phyloP scores from a whole-genome alignment of 2,329 filamentous ascomycete genomes.

The Aspergillus novofumigatus region DNA sequence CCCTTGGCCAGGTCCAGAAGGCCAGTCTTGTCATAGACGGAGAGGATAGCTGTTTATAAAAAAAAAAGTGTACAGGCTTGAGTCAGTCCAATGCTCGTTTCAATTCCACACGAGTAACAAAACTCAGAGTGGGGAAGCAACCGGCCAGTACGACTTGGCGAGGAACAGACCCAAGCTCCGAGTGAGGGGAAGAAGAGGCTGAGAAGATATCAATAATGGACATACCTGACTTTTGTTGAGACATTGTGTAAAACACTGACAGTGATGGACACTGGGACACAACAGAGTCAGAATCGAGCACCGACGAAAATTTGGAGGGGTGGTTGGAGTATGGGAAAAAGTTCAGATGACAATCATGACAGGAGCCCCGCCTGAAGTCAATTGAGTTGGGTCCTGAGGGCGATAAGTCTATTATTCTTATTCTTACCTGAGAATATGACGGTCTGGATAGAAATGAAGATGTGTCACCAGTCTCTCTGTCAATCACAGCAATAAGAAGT shows the following conservation, averaged over 20 bases:
- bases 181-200: slow-evolving; percentile 12
- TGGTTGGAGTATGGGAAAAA: slow-evolving; percentile 10
- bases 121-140: slow-evolving; percentile 13
- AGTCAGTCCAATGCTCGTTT: slow-evolving; percentile 7
- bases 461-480: background rate
- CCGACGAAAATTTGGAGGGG: background rate
- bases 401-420: background rate
- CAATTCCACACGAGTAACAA: slow-evolving; percentile 7
- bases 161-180: slow-evolving; percentile 1
- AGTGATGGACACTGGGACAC: slow-evolving; percentile 17
- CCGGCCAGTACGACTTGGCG: slow-evolving; percentile 16
- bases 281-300: slow-evolving; percentile 14
- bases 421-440: background rate
- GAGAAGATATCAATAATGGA: slow-evolving; percentile 2
- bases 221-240: slow-evolving; percentile 40
- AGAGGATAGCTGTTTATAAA: slow-evolving; percentile 69
- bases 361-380: background rate
- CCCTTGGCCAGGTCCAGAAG: slow-evolving; percentile 89
- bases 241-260: slow-evolving; percentile 29
- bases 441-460: background rate
- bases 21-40: slow-evolving; percentile 98
- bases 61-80: slow-evolving; percentile 2
- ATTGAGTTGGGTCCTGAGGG: background rate
- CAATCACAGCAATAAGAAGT: slow-evolving; percentile 8
- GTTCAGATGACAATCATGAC: background rate